phyloP scores from a whole-genome alignment of 2,329 filamentous ascomycete genomes.

The Beauveria australis region DNA sequence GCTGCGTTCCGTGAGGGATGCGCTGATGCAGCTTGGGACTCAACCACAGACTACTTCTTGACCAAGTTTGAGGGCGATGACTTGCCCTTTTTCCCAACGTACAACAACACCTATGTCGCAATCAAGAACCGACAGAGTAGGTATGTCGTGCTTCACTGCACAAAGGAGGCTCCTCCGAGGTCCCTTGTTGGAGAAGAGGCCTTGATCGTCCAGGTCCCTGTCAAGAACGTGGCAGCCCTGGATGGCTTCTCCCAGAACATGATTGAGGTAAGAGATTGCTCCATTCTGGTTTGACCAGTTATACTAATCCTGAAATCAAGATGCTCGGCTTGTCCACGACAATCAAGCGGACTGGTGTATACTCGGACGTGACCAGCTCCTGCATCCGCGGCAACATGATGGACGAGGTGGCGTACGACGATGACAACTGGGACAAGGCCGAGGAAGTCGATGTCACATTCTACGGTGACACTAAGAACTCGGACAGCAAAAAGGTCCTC shows the following conservation, averaged over 20 bases:
- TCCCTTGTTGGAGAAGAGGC: constrained; percentile 5
- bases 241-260: constrained; percentile 10
- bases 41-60: constrained; percentile 8
- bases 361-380: constrained; percentile 10
- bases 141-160: constrained; percentile 11
- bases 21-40: constrained; percentile 9
- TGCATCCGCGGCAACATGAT: constrained; percentile 11
- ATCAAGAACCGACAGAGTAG: constrained; percentile 9
- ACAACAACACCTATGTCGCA: constrained; percentile 12
- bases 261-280: background rate
- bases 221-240: constrained; percentile 7
- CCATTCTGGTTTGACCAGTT: background rate
- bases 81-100: constrained; percentile 1
- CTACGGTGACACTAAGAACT: background rate
- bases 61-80: constrained; percentile 1
- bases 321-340: constrained; percentile 7
- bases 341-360: constrained; percentile 4
- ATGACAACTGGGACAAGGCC: constrained; percentile 7
- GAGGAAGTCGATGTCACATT: constrained; percentile 10
- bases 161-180: constrained; percentile 5
- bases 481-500: constrained; percentile 4
- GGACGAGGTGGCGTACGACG: constrained; percentile 6
- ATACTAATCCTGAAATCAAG: background rate
- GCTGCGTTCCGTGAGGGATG: constrained; percentile 8
- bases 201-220: constrained; percentile 8